Evolutionary conservation across 2,329 filamentous ascomycete species (phyloP).

Genomic region (Aspergillus sp.): DNA sequence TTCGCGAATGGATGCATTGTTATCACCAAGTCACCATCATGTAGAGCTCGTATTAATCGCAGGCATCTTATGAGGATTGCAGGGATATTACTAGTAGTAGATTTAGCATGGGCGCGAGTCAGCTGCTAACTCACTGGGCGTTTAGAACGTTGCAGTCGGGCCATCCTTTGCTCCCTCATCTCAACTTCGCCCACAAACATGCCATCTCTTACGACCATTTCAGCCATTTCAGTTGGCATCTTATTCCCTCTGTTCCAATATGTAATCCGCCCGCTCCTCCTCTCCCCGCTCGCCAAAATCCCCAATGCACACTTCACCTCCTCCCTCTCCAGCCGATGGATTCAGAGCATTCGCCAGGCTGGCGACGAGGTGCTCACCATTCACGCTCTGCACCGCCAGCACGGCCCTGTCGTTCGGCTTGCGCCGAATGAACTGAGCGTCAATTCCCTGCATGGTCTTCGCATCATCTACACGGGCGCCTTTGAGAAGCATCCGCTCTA

Average conservation of each 20-base stretch:
- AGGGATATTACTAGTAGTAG: background rate
- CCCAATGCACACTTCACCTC: conserved; percentile 68
- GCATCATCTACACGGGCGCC: conserved; percentile 68
- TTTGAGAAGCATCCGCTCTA: conserved; percentile 74
- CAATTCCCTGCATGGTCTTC: conserved; percentile 61
- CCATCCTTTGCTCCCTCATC: background rate
- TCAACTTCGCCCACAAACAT: background rate
- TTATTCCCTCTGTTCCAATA: conserved; percentile 27
- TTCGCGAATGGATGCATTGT: background rate
- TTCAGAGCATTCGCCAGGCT: conserved; percentile 60
- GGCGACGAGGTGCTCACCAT: conserved; percentile 63
- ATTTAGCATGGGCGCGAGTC: background rate
- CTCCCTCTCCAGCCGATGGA: conserved; percentile 65
- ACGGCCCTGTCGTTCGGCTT: conserved; percentile 64
- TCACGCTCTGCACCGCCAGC: conserved; percentile 56
- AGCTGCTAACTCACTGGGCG: background rate
- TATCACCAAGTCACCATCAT: too few species aligned
- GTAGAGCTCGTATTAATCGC: background rate
- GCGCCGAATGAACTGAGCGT: conserved; percentile 68
- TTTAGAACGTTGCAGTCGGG: background rate
- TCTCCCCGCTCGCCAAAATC: conserved; percentile 64
- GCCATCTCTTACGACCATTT: background rate
- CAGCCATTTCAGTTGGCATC: conserved; percentile 2
- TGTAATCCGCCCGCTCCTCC: conserved; percentile 37
- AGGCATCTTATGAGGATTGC: background rate